Base-by-base conservation (phyloP, 306 rosid genomes). In the Trichosanthes truncata region DNA sequence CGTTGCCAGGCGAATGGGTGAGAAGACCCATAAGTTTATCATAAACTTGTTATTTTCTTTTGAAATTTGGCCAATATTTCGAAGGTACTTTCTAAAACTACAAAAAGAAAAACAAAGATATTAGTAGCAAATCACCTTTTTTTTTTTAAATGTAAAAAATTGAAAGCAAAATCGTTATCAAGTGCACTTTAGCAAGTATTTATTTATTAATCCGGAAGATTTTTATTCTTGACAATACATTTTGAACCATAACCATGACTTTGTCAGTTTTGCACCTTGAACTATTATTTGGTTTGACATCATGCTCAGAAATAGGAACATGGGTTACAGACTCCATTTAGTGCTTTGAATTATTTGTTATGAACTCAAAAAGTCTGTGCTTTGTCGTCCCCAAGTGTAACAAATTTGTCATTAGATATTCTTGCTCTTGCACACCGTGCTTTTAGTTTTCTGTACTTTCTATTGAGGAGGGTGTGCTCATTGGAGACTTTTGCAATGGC, bases 181-280 rank as follows among this genome's bases (percentile, higher is more conserved):
- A 62, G 36, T 62, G 11, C 41, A 62, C n/a, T 62, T 20, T 31
- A 29, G 38, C 10, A 6, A 62, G 8, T 60, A 15, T 60, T 60
- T 13, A 9, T 60, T 60, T 11, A 65, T 18, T 65, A 65, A 36
- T 65, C 25, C 2, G 14, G 10, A 36, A 35, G 2, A 17, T 36
- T 18, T 26, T 7, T 36, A 35, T 66, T 66, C 29, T 36, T 36
- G 14, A 36, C 0, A 25, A 59, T 45, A 25, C 12, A 17, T 0
- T 52, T 25, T 76, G n/a, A 29, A 49, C 67, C 79, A 82, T 86
- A 80, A 86, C 52, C 53, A 55, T 81, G 80, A 9, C 33, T 57
- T 9, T 48, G 40, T 13, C 52, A 20, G 41, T 48, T 73, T 72
- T 43, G 38, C 26, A 71, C 35, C 38, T 43, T 9, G 55, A 23